Evolutionary conservation across 108 stramenopile genomes (phyloP).

Genomic region (Nannochloropsis salina): DNA sequence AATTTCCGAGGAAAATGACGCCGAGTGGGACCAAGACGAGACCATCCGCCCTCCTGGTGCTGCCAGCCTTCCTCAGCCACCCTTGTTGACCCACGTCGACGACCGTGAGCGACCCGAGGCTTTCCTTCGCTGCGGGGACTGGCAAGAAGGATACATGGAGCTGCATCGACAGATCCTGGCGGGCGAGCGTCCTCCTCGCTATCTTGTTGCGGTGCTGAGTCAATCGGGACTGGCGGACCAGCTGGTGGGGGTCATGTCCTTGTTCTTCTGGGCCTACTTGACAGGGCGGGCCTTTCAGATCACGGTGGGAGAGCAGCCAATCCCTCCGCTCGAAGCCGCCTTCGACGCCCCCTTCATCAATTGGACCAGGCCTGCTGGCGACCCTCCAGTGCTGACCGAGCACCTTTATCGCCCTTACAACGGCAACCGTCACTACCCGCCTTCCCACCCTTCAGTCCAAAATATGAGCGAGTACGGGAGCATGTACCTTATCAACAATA

Average conservation of each 20-base stretch:
- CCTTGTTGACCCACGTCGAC: not conserved
- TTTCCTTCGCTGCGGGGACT: not conserved
- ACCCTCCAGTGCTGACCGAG: constrained; percentile 22
- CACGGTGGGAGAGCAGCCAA: not conserved
- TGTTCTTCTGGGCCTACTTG: constrained; percentile 16
- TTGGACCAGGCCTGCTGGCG: constrained; percentile 23
- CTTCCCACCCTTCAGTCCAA: not conserved
- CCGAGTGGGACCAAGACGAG: not conserved
- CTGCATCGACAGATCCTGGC: constrained; percentile 17
- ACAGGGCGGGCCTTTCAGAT: constrained; percentile 9
- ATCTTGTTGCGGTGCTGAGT: not conserved
- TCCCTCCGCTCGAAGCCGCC: constrained; percentile 9
- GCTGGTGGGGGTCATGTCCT: not conserved
- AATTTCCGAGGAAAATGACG: not conserved
- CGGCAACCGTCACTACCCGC: not conserved
- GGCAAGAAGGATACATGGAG: constrained; percentile 20
- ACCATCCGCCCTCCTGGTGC: not conserved
- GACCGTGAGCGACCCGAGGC: not conserved
- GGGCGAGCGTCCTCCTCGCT: constrained; percentile 22
- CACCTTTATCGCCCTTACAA: not conserved
- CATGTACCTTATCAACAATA: constrained; percentile 11
- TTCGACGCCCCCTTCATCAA: constrained; percentile 23
- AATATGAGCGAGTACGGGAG: not conserved
- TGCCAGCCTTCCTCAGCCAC: not conserved
- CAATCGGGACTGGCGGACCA: constrained; percentile 23